A percentile compares a stretch with the other conserved stretches of the same genome.
These are phyloP conservation scores for Keqinozyma sinolaborantium DNA, from an alignment of 1,139 yeast genomes.

Conservation along the genomic window DNA sequence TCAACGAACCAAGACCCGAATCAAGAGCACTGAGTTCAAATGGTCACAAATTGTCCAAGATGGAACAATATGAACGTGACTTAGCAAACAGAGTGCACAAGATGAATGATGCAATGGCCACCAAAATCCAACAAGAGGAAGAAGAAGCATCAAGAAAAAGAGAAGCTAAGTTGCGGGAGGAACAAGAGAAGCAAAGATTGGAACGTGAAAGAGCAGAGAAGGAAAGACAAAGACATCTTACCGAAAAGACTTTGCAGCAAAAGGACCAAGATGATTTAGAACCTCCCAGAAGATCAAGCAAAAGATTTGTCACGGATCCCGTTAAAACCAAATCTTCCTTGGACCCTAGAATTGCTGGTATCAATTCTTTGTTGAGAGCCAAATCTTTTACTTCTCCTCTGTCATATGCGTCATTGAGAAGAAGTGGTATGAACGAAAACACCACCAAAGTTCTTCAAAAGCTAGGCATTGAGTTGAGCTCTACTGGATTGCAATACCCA, in stretches of 20 bases:
- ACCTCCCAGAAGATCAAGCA: constrained; percentile 4
- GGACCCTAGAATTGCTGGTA: constrained; percentile 31
- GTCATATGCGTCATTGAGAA: constrained; percentile 19
- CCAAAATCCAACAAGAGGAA: constrained; percentile 16
- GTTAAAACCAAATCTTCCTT: constrained; percentile 20
- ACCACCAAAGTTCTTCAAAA: constrained; percentile 39
- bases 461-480: constrained; percentile 37
- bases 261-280: constrained; percentile 3
- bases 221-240: background rate
- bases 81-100: constrained; percentile 28
- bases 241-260: background rate
- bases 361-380: constrained; percentile 34
- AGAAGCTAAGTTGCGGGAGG: constrained; percentile 9
- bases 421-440: constrained; percentile 19
- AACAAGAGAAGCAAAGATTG: constrained; percentile 11
- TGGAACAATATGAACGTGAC: constrained; percentile 22
- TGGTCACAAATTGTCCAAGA: constrained; percentile 12
- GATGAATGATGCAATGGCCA: constrained; percentile 26
- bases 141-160: constrained; percentile 12
- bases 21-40: constrained; percentile 1
- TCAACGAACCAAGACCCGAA: background rate
- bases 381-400: constrained; percentile 32
- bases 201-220: constrained; percentile 5
- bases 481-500: constrained; percentile 1
- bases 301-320: constrained; percentile 21